These are phyloP conservation scores for Plectosphaerella sp. DNA, from an alignment of 2,329 filamentous ascomycete genomes.

Conservation along the genomic window DNA sequence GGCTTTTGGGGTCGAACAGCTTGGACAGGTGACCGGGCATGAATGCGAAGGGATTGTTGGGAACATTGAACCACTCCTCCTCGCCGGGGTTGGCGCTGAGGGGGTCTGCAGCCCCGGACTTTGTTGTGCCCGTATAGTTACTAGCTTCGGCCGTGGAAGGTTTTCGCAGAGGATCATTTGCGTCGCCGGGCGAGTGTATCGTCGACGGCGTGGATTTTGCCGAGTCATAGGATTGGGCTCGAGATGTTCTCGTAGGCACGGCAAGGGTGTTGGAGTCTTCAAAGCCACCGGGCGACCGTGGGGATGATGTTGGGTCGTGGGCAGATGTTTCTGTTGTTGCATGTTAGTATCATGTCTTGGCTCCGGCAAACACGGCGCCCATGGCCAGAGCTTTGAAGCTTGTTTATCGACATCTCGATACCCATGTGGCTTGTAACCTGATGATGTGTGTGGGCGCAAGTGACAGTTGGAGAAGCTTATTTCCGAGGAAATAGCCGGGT, in stretches of 20 bases:
- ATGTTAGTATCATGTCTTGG: not conserved
- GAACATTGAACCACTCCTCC: slow-evolving; percentile 65
- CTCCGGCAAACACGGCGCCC: too few species aligned
- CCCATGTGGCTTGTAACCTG: too few species aligned
- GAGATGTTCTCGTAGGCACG: slow-evolving; percentile 12
- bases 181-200: not conserved
- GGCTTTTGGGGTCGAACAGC: slow-evolving; percentile 45
- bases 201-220: slow-evolving; percentile 7
- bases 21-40: slow-evolving; percentile 49
- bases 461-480: not conserved
- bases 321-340: not conserved
- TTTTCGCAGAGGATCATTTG: not conserved
- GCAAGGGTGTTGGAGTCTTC: slow-evolving; percentile 12
- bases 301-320: not conserved
- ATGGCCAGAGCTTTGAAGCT: too few species aligned
- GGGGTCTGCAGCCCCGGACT: slow-evolving; percentile 6
- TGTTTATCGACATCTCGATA: too few species aligned
- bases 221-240: slow-evolving; percentile 11
- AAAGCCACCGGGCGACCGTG: not conserved
- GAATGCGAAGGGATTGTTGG: slow-evolving; percentile 54
- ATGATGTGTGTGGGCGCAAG: too few species aligned
- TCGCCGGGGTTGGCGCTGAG: slow-evolving; percentile 47
- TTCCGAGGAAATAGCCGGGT: not conserved
- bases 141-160: not conserved
- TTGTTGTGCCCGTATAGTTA: slow-evolving; percentile 9